These are phyloP conservation scores for Amaranthus hypochondriacus DNA, from an alignment of 148 eudicot genomes.

Conservation along the genomic window DNA sequence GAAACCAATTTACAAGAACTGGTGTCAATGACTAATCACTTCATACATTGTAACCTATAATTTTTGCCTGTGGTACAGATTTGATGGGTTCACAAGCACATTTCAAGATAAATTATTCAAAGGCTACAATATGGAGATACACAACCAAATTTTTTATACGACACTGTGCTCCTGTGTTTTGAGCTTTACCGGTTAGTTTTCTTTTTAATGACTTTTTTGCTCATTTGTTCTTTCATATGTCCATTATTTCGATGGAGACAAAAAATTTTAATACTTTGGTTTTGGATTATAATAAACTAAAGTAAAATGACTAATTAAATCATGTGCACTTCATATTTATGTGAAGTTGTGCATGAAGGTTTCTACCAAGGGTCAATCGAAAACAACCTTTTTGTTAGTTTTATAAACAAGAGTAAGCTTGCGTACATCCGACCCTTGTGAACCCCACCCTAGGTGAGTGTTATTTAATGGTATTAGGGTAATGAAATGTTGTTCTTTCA, in stretches of 20 bases:
- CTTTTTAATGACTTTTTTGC: neutral
- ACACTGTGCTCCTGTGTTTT: slow-evolving; percentile 89
- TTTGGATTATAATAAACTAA: no score
- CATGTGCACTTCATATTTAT: no score
- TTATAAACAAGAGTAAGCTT: no score
- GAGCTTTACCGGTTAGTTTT: slow-evolving; percentile 68
- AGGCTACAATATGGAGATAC: slow-evolving; percentile 97
- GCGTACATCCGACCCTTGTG: no score
- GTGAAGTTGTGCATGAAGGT: no score
- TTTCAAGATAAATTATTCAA: slow-evolving; percentile 92
- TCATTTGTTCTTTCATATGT: neutral
- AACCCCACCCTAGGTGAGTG: no score
- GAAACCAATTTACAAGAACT: neutral
- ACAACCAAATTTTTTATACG: slow-evolving; percentile 95
- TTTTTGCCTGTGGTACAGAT: slow-evolving; percentile 37
- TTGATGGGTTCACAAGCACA: slow-evolving; percentile 97
- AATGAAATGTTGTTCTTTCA: neutral
- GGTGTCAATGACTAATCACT: neutral
- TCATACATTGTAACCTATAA: neutral
- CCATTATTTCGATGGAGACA: neutral
- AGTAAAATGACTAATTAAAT: no score
- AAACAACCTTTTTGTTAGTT: no score
- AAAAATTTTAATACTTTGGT: no score
- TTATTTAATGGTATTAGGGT: no score
- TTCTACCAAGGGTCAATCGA: no score